Percentiles rank a stretch among this genome's conserved stretches.
These are phyloP conservation scores for Ceratobasidium sp. DNA, from an alignment of 1,284 basidiomycete species.

Conservation along the genomic window DNA sequence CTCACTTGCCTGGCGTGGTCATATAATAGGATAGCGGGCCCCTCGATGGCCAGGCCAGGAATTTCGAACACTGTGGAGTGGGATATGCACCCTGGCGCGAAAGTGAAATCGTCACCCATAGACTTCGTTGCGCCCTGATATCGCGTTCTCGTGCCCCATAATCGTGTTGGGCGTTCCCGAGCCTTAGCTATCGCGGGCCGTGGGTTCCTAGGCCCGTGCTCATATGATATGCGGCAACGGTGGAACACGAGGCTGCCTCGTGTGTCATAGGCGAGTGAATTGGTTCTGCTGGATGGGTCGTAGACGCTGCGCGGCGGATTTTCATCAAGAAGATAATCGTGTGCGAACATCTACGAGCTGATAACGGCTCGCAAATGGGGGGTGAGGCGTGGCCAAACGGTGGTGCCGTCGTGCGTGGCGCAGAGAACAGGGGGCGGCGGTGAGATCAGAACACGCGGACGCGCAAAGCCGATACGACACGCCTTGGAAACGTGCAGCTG, in stretches of 20 bases:
- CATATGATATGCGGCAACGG: slow-evolving; percentile 25
- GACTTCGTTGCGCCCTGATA: background rate
- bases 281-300: background rate
- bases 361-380: slow-evolving; percentile 28
- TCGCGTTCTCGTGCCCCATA: too few species aligned
- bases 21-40: slow-evolving; percentile 2
- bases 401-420: background rate
- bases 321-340: background rate
- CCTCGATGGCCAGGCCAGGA: slow-evolving; percentile 7
- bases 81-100: background rate
- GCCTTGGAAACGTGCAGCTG: background rate
- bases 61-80: background rate
- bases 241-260: slow-evolving; percentile 39
- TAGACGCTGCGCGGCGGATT: background rate
- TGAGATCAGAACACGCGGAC: slow-evolving; percentile 1
- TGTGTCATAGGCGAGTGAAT: slow-evolving; percentile 8
- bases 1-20: background rate
- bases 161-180: too few species aligned
- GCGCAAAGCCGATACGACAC: slow-evolving; percentile 14
- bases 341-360: background rate
- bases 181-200: background rate
- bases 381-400: background rate
- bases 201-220: background rate
- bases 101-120: slow-evolving; percentile 3
- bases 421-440: background rate